Evolutionary conservation across 1,284 basidiomycete species (phyloP), one percentile per base, ranked within the genome.

Genomic region (Cryptococcus jaspeensis): DNA sequence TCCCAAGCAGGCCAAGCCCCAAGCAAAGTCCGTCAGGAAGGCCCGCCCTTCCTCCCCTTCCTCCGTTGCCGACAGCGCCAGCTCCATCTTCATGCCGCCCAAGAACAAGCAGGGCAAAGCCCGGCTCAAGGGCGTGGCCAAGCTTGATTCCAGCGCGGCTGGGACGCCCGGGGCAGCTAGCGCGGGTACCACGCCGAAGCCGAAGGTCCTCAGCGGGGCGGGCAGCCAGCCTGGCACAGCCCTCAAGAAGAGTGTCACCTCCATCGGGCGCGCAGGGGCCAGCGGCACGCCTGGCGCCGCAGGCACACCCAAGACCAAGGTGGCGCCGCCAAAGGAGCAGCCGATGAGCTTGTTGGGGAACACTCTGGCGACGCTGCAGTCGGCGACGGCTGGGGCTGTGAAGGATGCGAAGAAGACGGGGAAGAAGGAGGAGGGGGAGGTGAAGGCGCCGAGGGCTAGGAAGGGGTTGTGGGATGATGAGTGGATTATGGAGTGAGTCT

Each of bases 381-480:
- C 25, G n/a, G 18, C 36, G 18, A 38, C 47, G 5, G 23, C 18
- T 12, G 41, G n/a, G 18, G 18, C 47, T 18, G 20, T 12, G 32
- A 50, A 28, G 41, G 48, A 54, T 23, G 13, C 22, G 15, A 60
- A 55, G 63, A 56, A 54, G 18, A 53, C 59, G 4, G 52, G 52
- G 37, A 53, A 54, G 39, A 20, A 36, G 35, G 44, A 45, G 16
- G 35, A 45, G 38, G 23, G 48, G 37, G 12, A 13, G 37, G 38
- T 38, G 22, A 18, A 32, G 53, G 44, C 23, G 8, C 35, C 1
- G 46, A 53, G 41, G 36, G 36, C n/a, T 18, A 53, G 15, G 43
- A 38, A 25, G 43, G 46, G 28, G 28, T 37, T 28, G 35, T 52
- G 50, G 43, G 42, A 37, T 13, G 52, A 47, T 13, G 52, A 36